These are phyloP conservation scores for Pseudocercospora fuligena DNA, from an alignment of 2,329 filamentous ascomycete genomes.

Conservation along the genomic window DNA sequence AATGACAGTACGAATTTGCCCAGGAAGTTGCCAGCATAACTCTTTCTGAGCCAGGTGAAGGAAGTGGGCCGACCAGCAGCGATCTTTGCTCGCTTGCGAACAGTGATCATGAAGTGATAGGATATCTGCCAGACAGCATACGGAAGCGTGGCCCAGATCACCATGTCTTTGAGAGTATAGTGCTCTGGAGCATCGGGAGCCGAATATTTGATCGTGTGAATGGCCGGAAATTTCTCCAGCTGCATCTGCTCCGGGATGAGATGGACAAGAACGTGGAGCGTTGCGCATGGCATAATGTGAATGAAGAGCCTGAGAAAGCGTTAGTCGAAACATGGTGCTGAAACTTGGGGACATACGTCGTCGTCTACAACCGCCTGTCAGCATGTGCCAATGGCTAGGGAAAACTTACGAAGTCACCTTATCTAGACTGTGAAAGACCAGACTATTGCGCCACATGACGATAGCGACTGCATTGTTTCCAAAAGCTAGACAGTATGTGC, in stretches of 20 bases:
- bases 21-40: slow-evolving; percentile 87
- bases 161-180: slow-evolving; percentile 78
- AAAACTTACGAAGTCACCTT: slow-evolving; percentile 78
- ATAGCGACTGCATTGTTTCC: slow-evolving; percentile 98
- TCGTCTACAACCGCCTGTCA: slow-evolving; percentile 25
- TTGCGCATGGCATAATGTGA: slow-evolving; percentile 97
- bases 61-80: slow-evolving; percentile 93
- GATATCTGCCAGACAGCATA: slow-evolving; percentile 90
- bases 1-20: slow-evolving; percentile 82
- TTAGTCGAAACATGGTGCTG: slow-evolving; percentile 8
- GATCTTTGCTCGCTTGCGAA: slow-evolving; percentile 93
- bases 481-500: slow-evolving; percentile 88
- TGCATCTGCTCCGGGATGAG: slow-evolving; percentile 71
- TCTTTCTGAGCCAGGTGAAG: slow-evolving; percentile 94
- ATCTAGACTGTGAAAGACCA: slow-evolving; percentile 98
- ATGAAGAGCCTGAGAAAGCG: slow-evolving; percentile 73
- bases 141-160: slow-evolving; percentile 90
- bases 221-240: slow-evolving; percentile 75
- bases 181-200: slow-evolving; percentile 74
- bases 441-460: slow-evolving; percentile 98
- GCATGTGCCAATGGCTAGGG: slow-evolving; percentile 13
- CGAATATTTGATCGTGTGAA: slow-evolving; percentile 77
- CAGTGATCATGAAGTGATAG: slow-evolving; percentile 95
- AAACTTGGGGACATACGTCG: slow-evolving; percentile 28
- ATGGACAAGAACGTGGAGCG: slow-evolving; percentile 90